Conservation (phyloP, 306 rosid species). For the Ormosia semicastrata region DNA sequence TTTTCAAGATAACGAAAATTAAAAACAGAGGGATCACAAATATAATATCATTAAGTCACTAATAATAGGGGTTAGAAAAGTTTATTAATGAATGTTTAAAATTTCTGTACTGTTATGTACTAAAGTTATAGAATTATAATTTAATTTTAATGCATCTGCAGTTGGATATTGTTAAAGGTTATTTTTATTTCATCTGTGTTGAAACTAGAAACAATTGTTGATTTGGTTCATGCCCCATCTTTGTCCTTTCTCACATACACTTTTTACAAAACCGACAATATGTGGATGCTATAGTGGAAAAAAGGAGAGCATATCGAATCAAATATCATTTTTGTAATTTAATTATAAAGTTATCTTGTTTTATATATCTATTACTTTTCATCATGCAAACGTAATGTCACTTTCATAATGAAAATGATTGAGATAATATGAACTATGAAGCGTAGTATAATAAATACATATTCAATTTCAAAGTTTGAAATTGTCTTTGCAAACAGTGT, state of each 20-base stretch:
- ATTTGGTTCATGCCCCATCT: background rate
- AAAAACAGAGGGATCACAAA: background rate
- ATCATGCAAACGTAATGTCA: conserved; percentile 1
- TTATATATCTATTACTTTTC: conserved; percentile 7
- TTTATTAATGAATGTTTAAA: background rate
- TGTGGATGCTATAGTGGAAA: background rate
- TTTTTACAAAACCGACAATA: background rate
- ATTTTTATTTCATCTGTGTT: background rate
- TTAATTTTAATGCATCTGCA: background rate
- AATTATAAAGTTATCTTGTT: conserved; percentile 25
- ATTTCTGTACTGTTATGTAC: background rate
- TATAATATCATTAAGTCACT: background rate
- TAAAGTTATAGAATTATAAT: background rate
- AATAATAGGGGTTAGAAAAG: background rate
- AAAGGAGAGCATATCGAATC: background rate
- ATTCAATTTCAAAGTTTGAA: background rate
- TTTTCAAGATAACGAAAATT: background rate
- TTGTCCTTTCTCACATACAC: background rate
- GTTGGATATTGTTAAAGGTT: background rate
- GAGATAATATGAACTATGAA: background rate
- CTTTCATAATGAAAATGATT: conserved; percentile 14
- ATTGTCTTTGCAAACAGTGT: background rate
- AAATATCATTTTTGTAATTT: conserved; percentile 28
- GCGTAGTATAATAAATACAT: background rate
- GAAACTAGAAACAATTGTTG: background rate